Conservation (phyloP, 495 filamentous ascomycete species). For the Chaetomidium leptoderma region DNA sequence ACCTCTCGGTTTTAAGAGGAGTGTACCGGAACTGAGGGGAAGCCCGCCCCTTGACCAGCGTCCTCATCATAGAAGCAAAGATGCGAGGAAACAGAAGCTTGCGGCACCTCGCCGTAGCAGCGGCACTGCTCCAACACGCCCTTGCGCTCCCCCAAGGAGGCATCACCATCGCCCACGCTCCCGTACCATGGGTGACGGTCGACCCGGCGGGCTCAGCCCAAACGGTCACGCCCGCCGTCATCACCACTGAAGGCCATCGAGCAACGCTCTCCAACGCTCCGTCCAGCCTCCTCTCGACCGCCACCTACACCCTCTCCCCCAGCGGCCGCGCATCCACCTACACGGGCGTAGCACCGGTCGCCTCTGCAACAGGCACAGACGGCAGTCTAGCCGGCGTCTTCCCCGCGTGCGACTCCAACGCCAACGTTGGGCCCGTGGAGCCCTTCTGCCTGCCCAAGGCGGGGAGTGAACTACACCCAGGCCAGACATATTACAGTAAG, state of each 20-base stretch:
- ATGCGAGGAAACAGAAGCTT: background rate
- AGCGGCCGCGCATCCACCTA: conserved; percentile 17
- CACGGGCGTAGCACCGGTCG: conserved; percentile 31
- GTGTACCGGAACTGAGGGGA: background rate
- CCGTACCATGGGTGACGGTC: conserved; percentile 29
- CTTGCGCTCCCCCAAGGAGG: conserved; percentile 19
- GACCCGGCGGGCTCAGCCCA: conserved; percentile 20
- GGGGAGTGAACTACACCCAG: conserved; percentile 23
- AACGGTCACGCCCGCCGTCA: conserved; percentile 27
- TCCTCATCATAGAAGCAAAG: too few relatives aligned
- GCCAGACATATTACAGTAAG: conserved; percentile 31
- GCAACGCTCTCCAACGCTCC: conserved; percentile 27
- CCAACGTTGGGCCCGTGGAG: conserved; percentile 1
- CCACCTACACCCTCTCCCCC: conserved; percentile 27
- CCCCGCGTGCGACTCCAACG: conserved; percentile 23
- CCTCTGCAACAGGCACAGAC: conserved; percentile 21
- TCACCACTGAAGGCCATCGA: conserved; percentile 22
- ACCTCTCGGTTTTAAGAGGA: too few relatives aligned
- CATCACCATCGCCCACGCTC: conserved; percentile 9
- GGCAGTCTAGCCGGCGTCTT: conserved; percentile 23
- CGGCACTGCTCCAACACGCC: conserved; percentile 4
- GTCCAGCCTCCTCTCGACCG: conserved; percentile 20
- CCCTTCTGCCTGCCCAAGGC: conserved; percentile 31
- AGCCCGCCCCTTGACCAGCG: too few relatives aligned
- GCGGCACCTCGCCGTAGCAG: conserved; percentile 11